Conservation (phyloP, 768 basidiomycete species). For the Mycena sanguinolenta region DNA sequence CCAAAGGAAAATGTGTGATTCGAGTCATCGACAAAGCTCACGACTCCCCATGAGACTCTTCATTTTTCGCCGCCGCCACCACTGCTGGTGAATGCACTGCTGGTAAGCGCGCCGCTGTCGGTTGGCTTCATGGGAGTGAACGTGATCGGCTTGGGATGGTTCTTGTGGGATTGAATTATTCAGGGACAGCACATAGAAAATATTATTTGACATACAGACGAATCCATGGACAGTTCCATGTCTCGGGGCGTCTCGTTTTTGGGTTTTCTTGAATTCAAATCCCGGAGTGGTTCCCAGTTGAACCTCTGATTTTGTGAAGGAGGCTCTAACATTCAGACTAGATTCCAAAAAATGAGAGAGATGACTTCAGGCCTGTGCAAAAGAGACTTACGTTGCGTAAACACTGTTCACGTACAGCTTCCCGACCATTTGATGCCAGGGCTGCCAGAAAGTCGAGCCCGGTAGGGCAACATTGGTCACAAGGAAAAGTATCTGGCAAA, state of each 20-base stretch:
- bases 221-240: neutral
- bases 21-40: too few species aligned
- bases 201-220: neutral
- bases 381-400: too few species aligned
- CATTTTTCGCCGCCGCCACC: neutral
- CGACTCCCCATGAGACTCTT: too few species aligned
- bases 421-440: too few species aligned
- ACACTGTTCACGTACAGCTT: too few species aligned
- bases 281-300: neutral
- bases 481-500: too few species aligned
- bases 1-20: neutral
- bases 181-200: too few species aligned
- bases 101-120: neutral
- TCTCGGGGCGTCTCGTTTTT: neutral
- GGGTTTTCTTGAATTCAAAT: neutral
- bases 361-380: too few species aligned
- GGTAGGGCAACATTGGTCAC: too few species aligned
- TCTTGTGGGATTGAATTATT: neutral
- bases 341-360: neutral
- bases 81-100: too few species aligned
- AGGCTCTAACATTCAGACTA: neutral
- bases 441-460: too few species aligned
- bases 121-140: neutral
- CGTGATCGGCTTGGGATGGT: neutral
- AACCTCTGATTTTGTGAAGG: neutral